Percentiles rank a stretch among this genome's conserved stretches.
phyloP scores from a whole-genome alignment of 2,329 filamentous ascomycete species.

The Colletotrichum costaricense region DNA sequence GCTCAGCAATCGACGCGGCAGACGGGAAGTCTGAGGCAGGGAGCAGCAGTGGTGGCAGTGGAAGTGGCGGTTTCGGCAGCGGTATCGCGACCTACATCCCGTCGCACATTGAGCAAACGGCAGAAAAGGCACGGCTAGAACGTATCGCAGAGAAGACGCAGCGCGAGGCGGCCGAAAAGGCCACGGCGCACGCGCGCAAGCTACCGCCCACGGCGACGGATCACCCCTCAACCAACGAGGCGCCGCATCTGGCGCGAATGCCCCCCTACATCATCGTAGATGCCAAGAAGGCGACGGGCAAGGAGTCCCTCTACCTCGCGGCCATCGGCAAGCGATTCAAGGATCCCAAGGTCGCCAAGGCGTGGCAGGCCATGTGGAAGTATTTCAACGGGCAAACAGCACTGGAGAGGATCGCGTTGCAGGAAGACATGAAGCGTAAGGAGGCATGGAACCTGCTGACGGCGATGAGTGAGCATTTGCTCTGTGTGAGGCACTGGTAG shows the following conservation, averaged over 20 bases:
- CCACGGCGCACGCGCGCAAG: constrained; percentile 65
- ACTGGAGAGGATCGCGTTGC: constrained; percentile 86
- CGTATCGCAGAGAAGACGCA: constrained; percentile 67
- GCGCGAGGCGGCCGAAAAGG: constrained; percentile 64
- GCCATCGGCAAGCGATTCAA: constrained; percentile 66
- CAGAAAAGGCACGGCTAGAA: constrained; percentile 70
- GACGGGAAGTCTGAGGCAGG: constrained; percentile 41
- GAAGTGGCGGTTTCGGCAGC: constrained; percentile 31
- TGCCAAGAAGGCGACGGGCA: constrained; percentile 81
- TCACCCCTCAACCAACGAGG: constrained; percentile 67
- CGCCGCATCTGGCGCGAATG: constrained; percentile 67
- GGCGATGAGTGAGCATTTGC: constrained; percentile 74
- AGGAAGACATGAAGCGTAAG: constrained; percentile 88
- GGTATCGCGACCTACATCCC: constrained; percentile 38
- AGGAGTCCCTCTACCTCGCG: constrained; percentile 79
- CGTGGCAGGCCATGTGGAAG: constrained; percentile 80
- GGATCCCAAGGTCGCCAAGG: constrained; percentile 69
- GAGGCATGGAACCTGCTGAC: constrained; percentile 76
- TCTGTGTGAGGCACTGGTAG: constrained; percentile 78
- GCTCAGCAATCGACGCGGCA: constrained; percentile 38
- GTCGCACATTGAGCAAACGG: constrained; percentile 66
- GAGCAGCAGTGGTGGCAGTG: constrained; percentile 25
- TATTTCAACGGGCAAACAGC: constrained; percentile 90
- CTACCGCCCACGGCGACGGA: constrained; percentile 59
- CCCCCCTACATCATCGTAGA: constrained; percentile 78